A percentile compares a stretch with the other conserved stretches of the same genome.
phyloP scores from a whole-genome alignment of 2,329 filamentous ascomycete genomes.

The Pseudogymnoascus sp. region DNA sequence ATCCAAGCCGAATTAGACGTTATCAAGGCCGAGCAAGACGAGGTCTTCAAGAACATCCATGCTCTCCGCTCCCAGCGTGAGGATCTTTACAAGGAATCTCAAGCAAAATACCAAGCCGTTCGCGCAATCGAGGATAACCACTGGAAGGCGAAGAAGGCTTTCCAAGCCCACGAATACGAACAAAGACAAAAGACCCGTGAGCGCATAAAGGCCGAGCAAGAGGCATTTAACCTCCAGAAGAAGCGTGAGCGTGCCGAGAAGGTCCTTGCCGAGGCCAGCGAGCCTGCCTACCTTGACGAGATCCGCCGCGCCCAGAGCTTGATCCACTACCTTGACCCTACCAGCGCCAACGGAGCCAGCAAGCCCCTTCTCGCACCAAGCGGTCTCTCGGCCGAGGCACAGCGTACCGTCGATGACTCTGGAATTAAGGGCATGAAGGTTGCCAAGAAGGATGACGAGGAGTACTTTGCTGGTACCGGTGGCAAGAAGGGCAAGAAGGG shows the following conservation, averaged over 20 bases:
- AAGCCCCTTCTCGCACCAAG: constrained; percentile 55
- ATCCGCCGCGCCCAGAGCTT: constrained; percentile 82
- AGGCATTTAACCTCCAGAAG: constrained; percentile 61
- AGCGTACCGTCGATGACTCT: constrained; percentile 77
- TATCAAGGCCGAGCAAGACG: constrained; percentile 89
- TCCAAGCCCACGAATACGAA: constrained; percentile 74
- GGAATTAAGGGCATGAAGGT: constrained; percentile 79
- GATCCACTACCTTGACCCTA: constrained; percentile 85
- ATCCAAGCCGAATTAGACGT: constrained; percentile 81
- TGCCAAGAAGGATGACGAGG: constrained; percentile 81
- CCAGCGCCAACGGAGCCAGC: constrained; percentile 53
- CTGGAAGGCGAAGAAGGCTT: constrained; percentile 75
- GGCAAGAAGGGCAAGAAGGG: constrained; percentile 85
- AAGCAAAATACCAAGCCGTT: constrained; percentile 74
- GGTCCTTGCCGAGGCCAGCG: constrained; percentile 71
- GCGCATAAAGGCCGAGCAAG: constrained; percentile 73
- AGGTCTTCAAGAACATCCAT: constrained; percentile 81
- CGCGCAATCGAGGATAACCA: constrained; percentile 86
- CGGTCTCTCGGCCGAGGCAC: constrained; percentile 69
- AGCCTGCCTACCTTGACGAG: constrained; percentile 86
- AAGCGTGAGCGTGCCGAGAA: constrained; percentile 69
- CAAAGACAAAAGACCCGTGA: constrained; percentile 68
- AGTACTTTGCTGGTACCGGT: constrained; percentile 66
- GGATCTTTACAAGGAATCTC: constrained; percentile 76
- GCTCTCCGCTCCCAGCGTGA: constrained; percentile 76